A percentile compares a stretch with the other conserved stretches of the same genome.
Conservation (phyloP, 2,329 filamentous ascomycete genomes). For the Aspergillus brunneoviolaceus region DNA sequence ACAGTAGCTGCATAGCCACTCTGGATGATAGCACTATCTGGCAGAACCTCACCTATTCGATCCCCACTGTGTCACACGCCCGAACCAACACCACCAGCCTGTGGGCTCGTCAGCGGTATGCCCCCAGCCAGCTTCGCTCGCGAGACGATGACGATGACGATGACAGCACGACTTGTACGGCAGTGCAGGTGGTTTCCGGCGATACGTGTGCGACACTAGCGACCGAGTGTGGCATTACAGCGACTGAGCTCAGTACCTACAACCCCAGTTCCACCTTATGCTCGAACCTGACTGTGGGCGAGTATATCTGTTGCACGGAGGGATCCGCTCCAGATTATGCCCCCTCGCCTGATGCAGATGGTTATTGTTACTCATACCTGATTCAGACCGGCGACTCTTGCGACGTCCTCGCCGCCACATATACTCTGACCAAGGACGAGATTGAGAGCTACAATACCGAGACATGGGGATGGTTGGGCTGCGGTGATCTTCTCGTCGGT, state of each 20-base stretch:
- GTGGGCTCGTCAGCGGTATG: background rate
- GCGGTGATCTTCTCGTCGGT: conserved; percentile 32
- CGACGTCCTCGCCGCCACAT: conserved; percentile 22
- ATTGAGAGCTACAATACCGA: conserved; percentile 35
- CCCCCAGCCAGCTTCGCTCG: background rate
- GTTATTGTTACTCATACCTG: conserved; percentile 38
- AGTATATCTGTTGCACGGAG: conserved; percentile 19
- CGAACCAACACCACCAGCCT: background rate
- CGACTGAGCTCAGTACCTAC: conserved; percentile 39
- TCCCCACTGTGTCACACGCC: background rate
- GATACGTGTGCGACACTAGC: conserved; percentile 42
- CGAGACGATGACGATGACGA: too few species aligned
- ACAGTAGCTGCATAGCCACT: too few species aligned
- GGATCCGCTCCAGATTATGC: conserved; percentile 19
- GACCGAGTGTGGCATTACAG: conserved; percentile 39
- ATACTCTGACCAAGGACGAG: background rate
- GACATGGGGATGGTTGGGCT: conserved; percentile 50
- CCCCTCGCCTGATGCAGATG: conserved; percentile 38
- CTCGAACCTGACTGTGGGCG: conserved; percentile 26
- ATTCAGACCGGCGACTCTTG: conserved; percentile 33
- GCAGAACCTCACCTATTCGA: too few species aligned
- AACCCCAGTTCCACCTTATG: conserved; percentile 33
- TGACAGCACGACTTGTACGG: background rate
- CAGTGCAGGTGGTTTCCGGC: conserved; percentile 30
- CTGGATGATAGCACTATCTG: too few species aligned